Base-by-base conservation (phyloP, 345 rosid species). In the Mercurialis annua region DNA sequence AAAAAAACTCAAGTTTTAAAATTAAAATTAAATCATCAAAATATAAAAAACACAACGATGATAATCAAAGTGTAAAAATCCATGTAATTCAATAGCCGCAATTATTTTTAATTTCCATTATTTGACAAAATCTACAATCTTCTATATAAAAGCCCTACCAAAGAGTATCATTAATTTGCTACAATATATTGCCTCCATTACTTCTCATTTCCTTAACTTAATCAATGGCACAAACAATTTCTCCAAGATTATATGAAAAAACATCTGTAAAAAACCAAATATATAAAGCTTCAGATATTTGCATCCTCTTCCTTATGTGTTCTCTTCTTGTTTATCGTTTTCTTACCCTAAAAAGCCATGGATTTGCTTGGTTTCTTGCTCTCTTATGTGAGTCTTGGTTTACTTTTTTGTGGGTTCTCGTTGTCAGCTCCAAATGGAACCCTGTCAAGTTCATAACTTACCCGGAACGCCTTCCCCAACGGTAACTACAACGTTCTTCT, bases 301-400 rank as follows among this genome's bases (percentile, higher is more conserved):
- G 58, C 3, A 42, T 84, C 64, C 62, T 71, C 27, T 31, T 70
- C 44, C 87, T 82, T 49, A 73, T 82, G 30, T 3, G 61, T 11
- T 74, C 84, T 33, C 74, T 83, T 8, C 74, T 84, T 18, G 9
- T 23, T 21, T 78, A 83, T 63, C 89, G 89, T 34, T 30, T 84
- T 40, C 16, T 63, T 8, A 40, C 64, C 43, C 73, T 83, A 27
- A 20, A 40, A 2, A 47, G 64, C 59, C 81, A 76, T 50, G 92
- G 86, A 14, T 38, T 63, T 44, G 67, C 70, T 11, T 89, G 90
- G 98, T 23, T 80, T 47, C 78, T 89, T 18, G 92, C 90, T 38
- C 72, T 89, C 54, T 40, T 78, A 0, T 92, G 96, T 62, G 93
- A 92, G 78, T 71, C 81, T 9, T 81, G 64, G 53, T 89, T 92